Base-by-base conservation (phyloP, 2,329 filamentous ascomycete genomes). In the Fusarium secorum region DNA sequence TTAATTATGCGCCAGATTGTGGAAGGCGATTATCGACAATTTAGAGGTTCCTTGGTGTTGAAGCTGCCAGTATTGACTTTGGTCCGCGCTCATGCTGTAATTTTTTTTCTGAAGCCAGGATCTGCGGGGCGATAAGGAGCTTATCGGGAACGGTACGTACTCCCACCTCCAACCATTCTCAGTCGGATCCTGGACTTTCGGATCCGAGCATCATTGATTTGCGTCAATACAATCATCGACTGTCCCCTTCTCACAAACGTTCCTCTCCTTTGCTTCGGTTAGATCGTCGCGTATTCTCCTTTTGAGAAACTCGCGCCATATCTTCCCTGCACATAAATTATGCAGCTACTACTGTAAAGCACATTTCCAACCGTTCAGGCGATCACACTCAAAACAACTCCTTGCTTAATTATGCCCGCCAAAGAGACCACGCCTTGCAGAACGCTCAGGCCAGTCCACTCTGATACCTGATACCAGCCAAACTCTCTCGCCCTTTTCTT, bases 81-180 rank as follows among this genome's bases (percentile, higher is more conserved):
- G 56, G 55, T 64, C 39, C 39, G 32, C 39, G 44, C 60, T 73
- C 26, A 46, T 48, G 32, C 39, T 56, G 60, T 66, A 69, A 61
- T 72, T 74, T 75, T 76, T 75, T 76, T 76, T 76, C 63, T 64
- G 46, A 42, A 49, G 28, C 32, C 24, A 54, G 42, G 48, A 60
- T 62, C 51, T 75, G 74, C 73, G 74, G 74, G 74, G 74, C 74
- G 74, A 76, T 76, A 76, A 76, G 71, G 52, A 36, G 38, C 57
- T 75, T 76, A 76, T 76, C 74, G 38, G 7, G 6, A 42, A 18
- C 11, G 38, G 59, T 74, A 76, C 74, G 74, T 75, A 73, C 60
- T 60, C n/a, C n/a, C 11, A 22, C n/a, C 32, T 28, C 28, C 33
- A 33, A 33, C 17, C 24, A 30, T 33, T 44, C 22, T 36, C 26